phyloP scores from a whole-genome alignment of 306 rosid genomes.

The Lotus japonicus region DNA sequence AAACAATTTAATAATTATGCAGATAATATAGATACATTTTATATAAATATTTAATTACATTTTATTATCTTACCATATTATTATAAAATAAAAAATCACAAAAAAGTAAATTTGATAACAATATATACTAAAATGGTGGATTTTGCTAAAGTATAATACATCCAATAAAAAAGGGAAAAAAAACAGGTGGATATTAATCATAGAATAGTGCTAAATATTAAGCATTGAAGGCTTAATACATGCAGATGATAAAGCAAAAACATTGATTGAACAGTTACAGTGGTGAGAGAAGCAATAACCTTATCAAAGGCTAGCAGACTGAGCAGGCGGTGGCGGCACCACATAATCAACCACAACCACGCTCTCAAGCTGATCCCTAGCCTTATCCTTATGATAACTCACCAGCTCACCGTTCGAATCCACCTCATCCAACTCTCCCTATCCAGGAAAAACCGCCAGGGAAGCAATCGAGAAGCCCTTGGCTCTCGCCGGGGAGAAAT shows the following conservation, averaged over 20 bases:
- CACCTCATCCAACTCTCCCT: conserved; percentile 43
- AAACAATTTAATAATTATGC: too few relatives aligned
- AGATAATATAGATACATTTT: too few relatives aligned
- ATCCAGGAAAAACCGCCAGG: conserved; percentile 45
- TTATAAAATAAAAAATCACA: too few relatives aligned
- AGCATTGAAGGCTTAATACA: too few relatives aligned
- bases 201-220: too few relatives aligned
- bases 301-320: conserved; percentile 57
- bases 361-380: conserved; percentile 51
- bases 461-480: conserved; percentile 85
- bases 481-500: conserved; percentile 85
- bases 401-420: conserved; percentile 44
- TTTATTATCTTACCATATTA: too few relatives aligned
- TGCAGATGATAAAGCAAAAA: background rate
- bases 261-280: background rate
- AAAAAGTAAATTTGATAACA: too few relatives aligned
- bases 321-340: conserved; percentile 39
- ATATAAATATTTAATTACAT: too few relatives aligned
- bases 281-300: background rate
- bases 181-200: too few relatives aligned
- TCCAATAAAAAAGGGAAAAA: too few relatives aligned
- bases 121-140: too few relatives aligned
- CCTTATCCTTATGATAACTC: conserved; percentile 63
- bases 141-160: too few relatives aligned
- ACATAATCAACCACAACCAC: conserved; percentile 61